Evolutionary conservation across 2,329 filamentous ascomycete genomes (phyloP), one percentile per base, ranked within the genome.

Genomic region (Neoascochyta sp.): DNA sequence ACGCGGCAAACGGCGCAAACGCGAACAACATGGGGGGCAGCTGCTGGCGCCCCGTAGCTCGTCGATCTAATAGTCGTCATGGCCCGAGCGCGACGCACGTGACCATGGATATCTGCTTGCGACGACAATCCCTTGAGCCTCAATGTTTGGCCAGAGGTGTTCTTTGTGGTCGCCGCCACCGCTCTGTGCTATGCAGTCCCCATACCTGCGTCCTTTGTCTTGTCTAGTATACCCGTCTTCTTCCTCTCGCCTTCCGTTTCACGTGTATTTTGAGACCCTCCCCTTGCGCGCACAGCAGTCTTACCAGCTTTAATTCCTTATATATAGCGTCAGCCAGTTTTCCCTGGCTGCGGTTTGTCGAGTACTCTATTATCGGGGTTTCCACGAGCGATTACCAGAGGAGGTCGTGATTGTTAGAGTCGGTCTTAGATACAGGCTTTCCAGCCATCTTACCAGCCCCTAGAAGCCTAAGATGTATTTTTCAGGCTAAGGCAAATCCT

Each of bases 31-130:
- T 29, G 22, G 22, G 36, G 30, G 48, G 32, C 34, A 37, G 30
- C 27, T 43, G 32, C 34, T 34, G 36, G 38, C 31, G 16, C 22
- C 36, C 27, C 23, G 29, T 44, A 34, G 22, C 24, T 19, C 12
- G 32, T 20, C 27, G 25, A 29, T 30, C 14, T 7, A 20, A 28
- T 22, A 25, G 21, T 32, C 25, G 29, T 24, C 27, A 25, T 41
- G 41, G 45, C 31, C 48, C 46, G 39, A 47, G 47, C 43, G 36
- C 22, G 17, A 31, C 11, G 36, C 32, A 37, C 34, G 35, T 36
- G 34, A 30, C 29, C 40, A 42, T 15, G 14, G n/a, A 21, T 21
- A 20, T 29, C 16, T n/a, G 29, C 22, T 11, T 29, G 27, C 31
- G 27, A 25, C 36, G 20, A 29, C 24, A 12, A 25, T 12, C 17